Evolutionary conservation across 2,329 filamentous ascomycete genomes (phyloP), one percentile per base, ranked within the genome.

Genomic region (Aspergillus awamori): DNA sequence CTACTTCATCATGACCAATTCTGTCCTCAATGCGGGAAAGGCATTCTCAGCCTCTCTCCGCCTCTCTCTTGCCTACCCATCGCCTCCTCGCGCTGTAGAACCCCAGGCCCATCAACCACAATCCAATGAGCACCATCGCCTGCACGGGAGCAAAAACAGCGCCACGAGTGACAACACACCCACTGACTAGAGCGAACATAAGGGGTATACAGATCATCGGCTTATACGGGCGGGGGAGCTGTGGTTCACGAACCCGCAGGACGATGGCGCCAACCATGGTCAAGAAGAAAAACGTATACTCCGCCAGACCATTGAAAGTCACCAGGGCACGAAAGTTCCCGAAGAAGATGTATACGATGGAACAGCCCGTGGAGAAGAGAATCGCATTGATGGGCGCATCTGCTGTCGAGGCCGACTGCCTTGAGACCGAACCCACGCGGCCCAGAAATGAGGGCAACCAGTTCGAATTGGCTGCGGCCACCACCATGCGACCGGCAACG

Each of bases 361-460:
- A 53, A 8, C 60, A 38, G 1, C 24, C 30, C 4, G 64, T 65
- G 20, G 58, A 61, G 15, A 66, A 52, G 8, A 65, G 45, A 5
- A 60, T 60, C 1, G 64, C 64, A 24, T 66, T 66, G 45, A 66
- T 30, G 1, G 64, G 64, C 2, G 64, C 64, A 33, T 66, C 62
- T 10, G 56, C 10, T 4, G 26, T 38, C 13, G 24, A 13, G 1
- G 11, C 8, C 8, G 53, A 39, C 13, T 24, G 4, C 3, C 17
- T 7, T 5, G 41, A 45, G 2, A 24, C 7, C 6, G 7, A 4
- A 1, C 62, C 55, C 0, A 60, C 11, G 3, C 38, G 56, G 15
- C 57, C 62, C 13, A 65, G 62, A 41, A 64, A 62, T 3, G 11
- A 4, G 2, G 63, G 62, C 4, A 65, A 55, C 63, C 63, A 64